Conservation (phyloP, 768 basidiomycete genomes). For the Russula ochroleuca region DNA sequence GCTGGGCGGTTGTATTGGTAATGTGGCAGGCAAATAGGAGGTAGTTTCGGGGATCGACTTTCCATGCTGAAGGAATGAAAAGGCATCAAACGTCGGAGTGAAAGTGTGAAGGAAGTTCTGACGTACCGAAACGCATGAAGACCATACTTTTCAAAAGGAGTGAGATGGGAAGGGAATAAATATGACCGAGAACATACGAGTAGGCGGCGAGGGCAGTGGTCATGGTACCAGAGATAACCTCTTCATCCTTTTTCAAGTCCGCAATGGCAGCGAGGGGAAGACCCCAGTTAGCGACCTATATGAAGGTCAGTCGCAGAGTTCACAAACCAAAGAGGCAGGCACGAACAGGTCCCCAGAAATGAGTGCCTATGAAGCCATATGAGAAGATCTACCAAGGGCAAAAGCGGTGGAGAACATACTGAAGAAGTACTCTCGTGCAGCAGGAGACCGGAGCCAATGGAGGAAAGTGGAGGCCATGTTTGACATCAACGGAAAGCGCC, state of each 20-base stretch:
- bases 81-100: background rate
- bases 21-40: constrained; percentile 90
- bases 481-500: background rate
- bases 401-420: constrained; percentile 50
- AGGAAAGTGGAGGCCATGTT: constrained; percentile 80
- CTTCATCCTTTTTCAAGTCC: constrained; percentile 91
- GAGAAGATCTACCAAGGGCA: constrained; percentile 25
- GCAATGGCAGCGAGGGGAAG: constrained; percentile 89
- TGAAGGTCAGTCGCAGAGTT: constrained; percentile 32
- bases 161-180: constrained; percentile 8
- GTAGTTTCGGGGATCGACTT: constrained; percentile 93
- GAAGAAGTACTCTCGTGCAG: constrained; percentile 91
- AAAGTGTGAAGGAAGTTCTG: background rate
- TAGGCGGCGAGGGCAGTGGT: constrained; percentile 84
- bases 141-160: constrained; percentile 45
- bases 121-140: constrained; percentile 90
- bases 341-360: constrained; percentile 97
- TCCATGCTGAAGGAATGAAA: constrained; percentile 63
- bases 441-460: constrained; percentile 87
- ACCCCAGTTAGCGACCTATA: constrained; percentile 96
- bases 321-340: constrained; percentile 8
- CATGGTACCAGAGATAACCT: constrained; percentile 96
- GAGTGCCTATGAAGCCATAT: constrained; percentile 60
- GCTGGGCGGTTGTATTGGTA: constrained; percentile 86
- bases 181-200: constrained; percentile 61